Evolutionary conservation across 208 protist species (phyloP), one percentile per base, ranked within the genome.

Genomic region (Leishmania lainsoni): DNA sequence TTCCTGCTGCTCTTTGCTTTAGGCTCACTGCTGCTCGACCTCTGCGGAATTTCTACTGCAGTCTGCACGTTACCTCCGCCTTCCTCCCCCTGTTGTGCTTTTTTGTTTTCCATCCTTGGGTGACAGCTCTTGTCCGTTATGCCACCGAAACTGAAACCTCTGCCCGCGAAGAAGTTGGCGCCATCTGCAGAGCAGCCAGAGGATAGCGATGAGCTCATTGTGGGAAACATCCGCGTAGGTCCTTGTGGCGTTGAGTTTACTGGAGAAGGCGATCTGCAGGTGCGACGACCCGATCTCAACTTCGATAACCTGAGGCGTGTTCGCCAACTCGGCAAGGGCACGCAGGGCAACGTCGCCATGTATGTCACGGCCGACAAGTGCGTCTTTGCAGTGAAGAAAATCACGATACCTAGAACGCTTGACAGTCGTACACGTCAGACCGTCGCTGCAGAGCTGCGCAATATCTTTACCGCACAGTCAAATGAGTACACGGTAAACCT

Each of bases 321-420:
- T 8, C 65, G 87, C 20, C 86, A 91, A 59, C 85, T 95, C 0
- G 93, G 93, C 12, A 86, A 92, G 61, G 93, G 93, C 3, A 89
- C 84, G 49, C 93, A 97, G 68, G 93, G 93, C 42, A 97, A 89
- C 72, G 93, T 97, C 2, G 81, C 79, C 56, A 95, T 94, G 91
- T 97, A 95, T 83, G 83, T 88, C 22, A 90, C 79, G 0, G 51
- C 75, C 0, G 92, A 89, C 65, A 81, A 84, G 42, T 65, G 58
- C 16, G 85, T 89, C 58, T 97, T 94, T 72, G 93, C 93, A 0
- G 92, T 97, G 73, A 97, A 97, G 82, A 91, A 91, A 68, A 92
- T 97, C 39, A 80, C 83, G 3, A 95, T 97, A 74, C 84, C 92
- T 48, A 86, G 72, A 58, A 93, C 89, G 16, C 76, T 90, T 20